A percentile compares a stretch with the other conserved stretches of the same genome.
Conservation (phyloP, 805 yeast genomes). For the Maudiozyma serrabonitensis region DNA sequence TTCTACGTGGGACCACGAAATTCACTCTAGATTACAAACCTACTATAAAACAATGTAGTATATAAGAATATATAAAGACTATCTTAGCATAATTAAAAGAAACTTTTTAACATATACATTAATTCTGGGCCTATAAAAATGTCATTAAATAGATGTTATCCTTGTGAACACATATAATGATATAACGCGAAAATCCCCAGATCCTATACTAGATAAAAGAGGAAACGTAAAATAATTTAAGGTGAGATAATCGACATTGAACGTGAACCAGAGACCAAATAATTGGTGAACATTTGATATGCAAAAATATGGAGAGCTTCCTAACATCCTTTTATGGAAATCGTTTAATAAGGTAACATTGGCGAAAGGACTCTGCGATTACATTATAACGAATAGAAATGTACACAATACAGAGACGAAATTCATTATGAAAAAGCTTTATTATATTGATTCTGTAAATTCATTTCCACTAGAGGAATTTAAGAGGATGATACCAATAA, state of each 20-base stretch:
- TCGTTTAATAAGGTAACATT: background rate
- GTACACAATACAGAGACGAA: background rate
- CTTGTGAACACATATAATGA: too few species aligned
- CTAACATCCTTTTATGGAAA: conserved; percentile 1
- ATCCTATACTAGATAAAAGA: too few species aligned
- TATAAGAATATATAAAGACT: too few species aligned
- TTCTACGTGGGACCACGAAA: too few species aligned
- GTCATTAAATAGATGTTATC: too few species aligned
- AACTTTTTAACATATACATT: background rate
- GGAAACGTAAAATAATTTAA: too few species aligned
- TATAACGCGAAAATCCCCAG: too few species aligned
- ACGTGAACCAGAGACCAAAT: too few species aligned
- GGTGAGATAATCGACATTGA: too few species aligned
- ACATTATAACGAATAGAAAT: background rate
- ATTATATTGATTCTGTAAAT: conserved; percentile 24
- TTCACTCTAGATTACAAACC: too few species aligned
- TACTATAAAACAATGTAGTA: too few species aligned
- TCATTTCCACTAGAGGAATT: conserved; percentile 24
- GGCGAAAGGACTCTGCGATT: background rate
- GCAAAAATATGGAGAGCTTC: conserved; percentile 1
- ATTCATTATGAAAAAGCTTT: conserved; percentile 5
- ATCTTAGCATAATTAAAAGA: too few species aligned
- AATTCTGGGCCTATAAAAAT: background rate
- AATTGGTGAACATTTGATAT: background rate
- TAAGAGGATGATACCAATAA: conserved; percentile 12